Evolutionary conservation across 768 basidiomycete species (phyloP), one percentile per base, ranked within the genome.

Genomic region (Russula vinacea): DNA sequence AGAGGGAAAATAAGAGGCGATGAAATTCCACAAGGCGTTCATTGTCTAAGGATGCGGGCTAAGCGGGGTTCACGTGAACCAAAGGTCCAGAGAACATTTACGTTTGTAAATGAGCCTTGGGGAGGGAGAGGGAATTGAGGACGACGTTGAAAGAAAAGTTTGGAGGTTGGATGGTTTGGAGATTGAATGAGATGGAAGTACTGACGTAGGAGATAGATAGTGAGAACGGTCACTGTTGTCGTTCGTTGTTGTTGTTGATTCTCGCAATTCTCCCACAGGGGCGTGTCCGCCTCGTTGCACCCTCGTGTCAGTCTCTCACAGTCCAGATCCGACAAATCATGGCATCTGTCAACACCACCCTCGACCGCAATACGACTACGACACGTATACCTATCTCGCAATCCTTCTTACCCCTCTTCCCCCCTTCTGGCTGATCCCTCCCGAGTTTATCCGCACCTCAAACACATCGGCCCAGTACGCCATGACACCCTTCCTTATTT

Each of bases 21-120:
- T 57, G n/a, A 68, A 56, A 45, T 55, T 60, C 67, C 67, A 68
- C 49, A 68, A 24, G 26, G 65, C 29, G 45, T 67, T 68, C 65
- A 68, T 68, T 58, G 64, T 65, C 64, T 65, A 61, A 56, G 40
- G 54, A 51, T 50, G 64, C 55, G 64, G 33, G 47, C 59, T 56
- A 45, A 61, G 59, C 64, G 64, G 64, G 54, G 64, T 60, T 56
- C 64, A 56, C 53, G 58, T n/a, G 54, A 60, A 60, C 64, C 53
- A 51, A n/a, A 22, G 58, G 39, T 32, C 45, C 58, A 56, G 29
- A 60, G 62, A 42, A 13, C 64, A 60, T 65, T 42, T 29, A 65
- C 53, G 54, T 55, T 42, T 51, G 64, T 33, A 64, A 54, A 54
- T 47, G 42, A 16, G 14, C 52, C 35, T 54, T 35, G 24, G 51